phyloP scores from a whole-genome alignment of 2,329 filamentous ascomycete genomes.

The Cadophora malorum region DNA sequence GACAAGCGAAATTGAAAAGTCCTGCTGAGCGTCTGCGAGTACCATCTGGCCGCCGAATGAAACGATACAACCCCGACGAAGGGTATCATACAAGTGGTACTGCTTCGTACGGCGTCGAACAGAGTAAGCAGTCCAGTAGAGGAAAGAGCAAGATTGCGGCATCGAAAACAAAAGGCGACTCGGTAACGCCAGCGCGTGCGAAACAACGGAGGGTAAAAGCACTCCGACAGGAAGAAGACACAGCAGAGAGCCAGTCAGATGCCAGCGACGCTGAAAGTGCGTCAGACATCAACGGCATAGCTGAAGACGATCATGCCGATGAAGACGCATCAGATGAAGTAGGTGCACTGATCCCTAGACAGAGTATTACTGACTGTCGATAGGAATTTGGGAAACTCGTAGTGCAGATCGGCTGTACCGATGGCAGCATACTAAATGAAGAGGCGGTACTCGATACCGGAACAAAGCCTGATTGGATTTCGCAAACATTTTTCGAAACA shows the following conservation, averaged over 20 bases:
- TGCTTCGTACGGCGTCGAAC: background rate
- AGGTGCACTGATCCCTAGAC: background rate
- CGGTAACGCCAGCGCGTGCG: background rate
- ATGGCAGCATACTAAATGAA: background rate
- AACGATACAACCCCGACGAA: conserved; percentile 3
- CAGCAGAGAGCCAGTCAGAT: background rate
- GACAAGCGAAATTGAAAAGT: background rate
- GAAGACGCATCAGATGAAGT: conserved; percentile 1
- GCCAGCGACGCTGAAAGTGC: background rate
- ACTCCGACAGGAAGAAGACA: background rate
- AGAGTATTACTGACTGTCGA: background rate
- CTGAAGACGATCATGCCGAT: background rate
- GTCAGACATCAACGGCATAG: background rate
- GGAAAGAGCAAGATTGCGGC: background rate
- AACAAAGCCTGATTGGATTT: conserved; percentile 2
- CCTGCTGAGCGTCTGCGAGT: background rate
- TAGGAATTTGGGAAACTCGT: background rate
- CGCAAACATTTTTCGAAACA: background rate
- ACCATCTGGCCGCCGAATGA: background rate
- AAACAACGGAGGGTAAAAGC: background rate
- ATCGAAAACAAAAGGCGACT: background rate
- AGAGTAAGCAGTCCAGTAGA: background rate
- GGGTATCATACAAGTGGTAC: background rate
- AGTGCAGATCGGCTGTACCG: background rate
- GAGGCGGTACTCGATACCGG: conserved; percentile 1